These are phyloP conservation scores for Gossypioides kirkii DNA, from an alignment of 345 rosid species.

Conservation along the genomic window DNA sequence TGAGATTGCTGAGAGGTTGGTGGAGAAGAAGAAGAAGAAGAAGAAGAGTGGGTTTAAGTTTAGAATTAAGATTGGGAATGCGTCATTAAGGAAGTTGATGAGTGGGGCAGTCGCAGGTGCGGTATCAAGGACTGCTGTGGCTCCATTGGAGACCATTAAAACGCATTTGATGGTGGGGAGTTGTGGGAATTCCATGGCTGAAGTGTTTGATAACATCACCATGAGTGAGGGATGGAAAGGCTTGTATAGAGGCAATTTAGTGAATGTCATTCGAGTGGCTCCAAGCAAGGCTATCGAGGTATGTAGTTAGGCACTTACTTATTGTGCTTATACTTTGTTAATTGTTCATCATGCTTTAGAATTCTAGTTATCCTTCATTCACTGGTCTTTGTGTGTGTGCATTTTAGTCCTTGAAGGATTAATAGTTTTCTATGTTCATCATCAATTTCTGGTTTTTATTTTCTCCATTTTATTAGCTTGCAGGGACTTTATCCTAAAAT, in stretches of 20 bases:
- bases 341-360: not conserved
- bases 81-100: not conserved
- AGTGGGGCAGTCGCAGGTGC: constrained; percentile 6
- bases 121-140: not conserved
- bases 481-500: too few relatives aligned
- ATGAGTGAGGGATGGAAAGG: not conserved
- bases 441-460: too few relatives aligned
- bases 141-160: constrained; percentile 3
- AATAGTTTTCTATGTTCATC: not conserved
- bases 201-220: constrained; percentile 1
- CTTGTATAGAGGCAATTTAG: constrained; percentile 2
- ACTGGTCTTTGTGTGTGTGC: not conserved
- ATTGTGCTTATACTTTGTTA: not conserved
- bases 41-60: constrained; percentile 15
- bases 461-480: too few relatives aligned
- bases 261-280: constrained; percentile 1
- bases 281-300: constrained; percentile 2
- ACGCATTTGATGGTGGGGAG: constrained; percentile 1
- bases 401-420: not conserved
- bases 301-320: not conserved
- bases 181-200: not conserved
- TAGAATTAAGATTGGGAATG: not conserved
- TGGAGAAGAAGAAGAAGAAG: constrained; percentile 36
- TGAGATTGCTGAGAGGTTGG: constrained; percentile 1
- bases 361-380: too few relatives aligned